Evolutionary conservation across 176 grass and related monocot species (phyloP).

Genomic region (Alopecurus myosuroides): DNA sequence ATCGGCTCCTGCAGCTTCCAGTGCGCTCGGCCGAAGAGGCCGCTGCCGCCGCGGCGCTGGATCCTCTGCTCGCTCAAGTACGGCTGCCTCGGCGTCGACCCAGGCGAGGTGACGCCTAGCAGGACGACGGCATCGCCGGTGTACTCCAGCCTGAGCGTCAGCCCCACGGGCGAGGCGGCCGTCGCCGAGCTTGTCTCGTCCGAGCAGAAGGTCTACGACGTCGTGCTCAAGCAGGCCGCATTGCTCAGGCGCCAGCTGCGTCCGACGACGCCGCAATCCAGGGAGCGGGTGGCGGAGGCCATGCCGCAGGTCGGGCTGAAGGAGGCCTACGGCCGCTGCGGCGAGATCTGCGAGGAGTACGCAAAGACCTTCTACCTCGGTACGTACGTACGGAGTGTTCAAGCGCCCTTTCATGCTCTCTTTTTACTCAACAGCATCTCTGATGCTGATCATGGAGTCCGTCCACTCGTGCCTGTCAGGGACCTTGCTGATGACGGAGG

Average conservation of each 20-base stretch:
- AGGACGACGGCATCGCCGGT: constrained; percentile 13
- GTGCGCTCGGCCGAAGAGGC: constrained; percentile 4
- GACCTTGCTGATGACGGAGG: constrained; percentile 90
- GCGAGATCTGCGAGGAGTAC: constrained; percentile 86
- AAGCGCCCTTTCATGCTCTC: neutral
- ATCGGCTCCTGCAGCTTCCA: neutral
- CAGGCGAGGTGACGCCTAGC: neutral
- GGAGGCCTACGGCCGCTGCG: constrained; percentile 68
- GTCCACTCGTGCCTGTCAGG: constrained; percentile 26
- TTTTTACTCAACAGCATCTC: no score
- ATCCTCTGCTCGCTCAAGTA: constrained; percentile 48
- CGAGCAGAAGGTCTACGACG: constrained; percentile 91
- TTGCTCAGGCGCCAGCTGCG: constrained; percentile 59
- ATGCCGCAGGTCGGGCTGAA: constrained; percentile 52
- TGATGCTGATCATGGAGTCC: neutral
- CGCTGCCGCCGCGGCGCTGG: neutral
- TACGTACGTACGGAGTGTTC: neutral
- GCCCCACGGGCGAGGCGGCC: constrained; percentile 39
- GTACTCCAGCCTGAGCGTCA: constrained; percentile 61
- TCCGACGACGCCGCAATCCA: neutral
- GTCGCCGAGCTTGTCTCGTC: constrained; percentile 47
- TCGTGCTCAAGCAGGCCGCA: constrained; percentile 75
- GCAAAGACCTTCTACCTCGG: constrained; percentile 98
- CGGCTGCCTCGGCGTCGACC: constrained; percentile 42
- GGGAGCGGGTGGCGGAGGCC: constrained; percentile 1